Evolutionary conservation across 352 stramenopile species (phyloP).

Genomic region (Globisporangium radiosum): DNA sequence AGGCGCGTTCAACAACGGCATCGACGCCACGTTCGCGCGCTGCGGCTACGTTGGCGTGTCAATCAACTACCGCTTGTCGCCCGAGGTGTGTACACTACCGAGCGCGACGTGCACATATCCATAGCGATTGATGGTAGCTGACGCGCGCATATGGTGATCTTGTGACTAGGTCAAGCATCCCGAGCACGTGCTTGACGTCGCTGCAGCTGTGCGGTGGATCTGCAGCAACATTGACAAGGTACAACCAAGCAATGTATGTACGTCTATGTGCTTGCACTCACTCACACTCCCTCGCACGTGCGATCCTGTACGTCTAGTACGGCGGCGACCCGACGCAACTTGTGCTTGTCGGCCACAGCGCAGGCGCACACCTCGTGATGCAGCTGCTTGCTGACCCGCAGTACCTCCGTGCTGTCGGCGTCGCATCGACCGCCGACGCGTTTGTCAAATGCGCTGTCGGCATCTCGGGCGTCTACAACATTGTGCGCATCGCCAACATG

Average conservation of each 20-base stretch:
- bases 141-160: neutral
- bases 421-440: conserved; percentile 22
- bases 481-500: conserved; percentile 71
- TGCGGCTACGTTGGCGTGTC: conserved; percentile 52
- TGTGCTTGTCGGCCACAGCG: conserved; percentile 66
- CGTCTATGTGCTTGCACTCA: neutral
- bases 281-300: neutral
- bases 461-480: conserved; percentile 84
- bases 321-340: conserved; percentile 56
- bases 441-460: conserved; percentile 56
- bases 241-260: neutral
- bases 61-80: conserved; percentile 79
- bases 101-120: neutral
- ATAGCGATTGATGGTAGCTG: neutral
- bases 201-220: conserved; percentile 54
- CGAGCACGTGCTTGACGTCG: conserved; percentile 58
- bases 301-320: conserved; percentile 27
- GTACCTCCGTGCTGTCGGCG: conserved; percentile 30
- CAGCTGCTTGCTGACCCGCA: conserved; percentile 53
- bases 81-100: conserved; percentile 31
- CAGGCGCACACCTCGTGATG: conserved; percentile 75
- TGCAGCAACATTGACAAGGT: conserved; percentile 66
- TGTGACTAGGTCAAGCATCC: conserved; percentile 38
- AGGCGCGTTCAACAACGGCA: conserved; percentile 50
- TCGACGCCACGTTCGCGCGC: conserved; percentile 52